These are phyloP conservation scores for Colletotrichum sp. DNA, from an alignment of 2,329 filamentous ascomycete species.

Conservation along the genomic window DNA sequence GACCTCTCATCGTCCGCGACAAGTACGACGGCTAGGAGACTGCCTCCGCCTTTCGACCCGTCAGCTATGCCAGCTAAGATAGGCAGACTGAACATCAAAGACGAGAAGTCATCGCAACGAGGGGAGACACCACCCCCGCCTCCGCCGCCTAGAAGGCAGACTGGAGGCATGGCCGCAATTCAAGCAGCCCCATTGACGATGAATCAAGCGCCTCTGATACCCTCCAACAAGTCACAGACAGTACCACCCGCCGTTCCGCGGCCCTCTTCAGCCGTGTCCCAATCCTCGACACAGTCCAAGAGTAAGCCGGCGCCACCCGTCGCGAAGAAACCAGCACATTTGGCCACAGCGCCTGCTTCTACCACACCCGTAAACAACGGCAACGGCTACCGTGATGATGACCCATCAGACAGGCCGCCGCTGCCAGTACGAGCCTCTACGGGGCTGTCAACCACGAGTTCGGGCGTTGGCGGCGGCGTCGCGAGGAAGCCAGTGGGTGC, in stretches of 20 bases:
- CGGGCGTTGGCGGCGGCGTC: not conserved
- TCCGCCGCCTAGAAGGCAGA: slow-evolving; percentile 48
- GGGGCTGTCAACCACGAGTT: not conserved
- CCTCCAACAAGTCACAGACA: slow-evolving; percentile 1
- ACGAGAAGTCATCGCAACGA: slow-evolving; percentile 39
- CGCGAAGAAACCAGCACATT: slow-evolving; percentile 67
- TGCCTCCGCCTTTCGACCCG: slow-evolving; percentile 57
- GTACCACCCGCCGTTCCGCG: slow-evolving; percentile 32
- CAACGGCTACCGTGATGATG: slow-evolving; percentile 18
- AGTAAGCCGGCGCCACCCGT: slow-evolving; percentile 58
- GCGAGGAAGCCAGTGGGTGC: slow-evolving; percentile 7
- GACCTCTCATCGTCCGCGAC: slow-evolving; percentile 50
- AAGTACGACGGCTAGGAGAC: slow-evolving; percentile 51
- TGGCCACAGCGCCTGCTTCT: slow-evolving; percentile 39
- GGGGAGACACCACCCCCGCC: slow-evolving; percentile 49
- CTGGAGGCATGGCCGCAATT: slow-evolving; percentile 1
- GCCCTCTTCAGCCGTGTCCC: slow-evolving; percentile 36
- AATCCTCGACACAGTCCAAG: slow-evolving; percentile 34
- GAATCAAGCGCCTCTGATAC: slow-evolving; percentile 9
- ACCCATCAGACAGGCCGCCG: slow-evolving; percentile 25
- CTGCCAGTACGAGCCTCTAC: slow-evolving; percentile 19
- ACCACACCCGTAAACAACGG: slow-evolving; percentile 24
- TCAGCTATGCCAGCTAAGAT: slow-evolving; percentile 49
- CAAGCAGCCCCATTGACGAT: slow-evolving; percentile 13
- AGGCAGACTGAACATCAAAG: slow-evolving; percentile 46